A percentile compares a stretch with the other conserved stretches of the same genome.
Evolutionary conservation across 2,329 filamentous ascomycete species (phyloP).

Genomic region (Epichloe festucae): DNA sequence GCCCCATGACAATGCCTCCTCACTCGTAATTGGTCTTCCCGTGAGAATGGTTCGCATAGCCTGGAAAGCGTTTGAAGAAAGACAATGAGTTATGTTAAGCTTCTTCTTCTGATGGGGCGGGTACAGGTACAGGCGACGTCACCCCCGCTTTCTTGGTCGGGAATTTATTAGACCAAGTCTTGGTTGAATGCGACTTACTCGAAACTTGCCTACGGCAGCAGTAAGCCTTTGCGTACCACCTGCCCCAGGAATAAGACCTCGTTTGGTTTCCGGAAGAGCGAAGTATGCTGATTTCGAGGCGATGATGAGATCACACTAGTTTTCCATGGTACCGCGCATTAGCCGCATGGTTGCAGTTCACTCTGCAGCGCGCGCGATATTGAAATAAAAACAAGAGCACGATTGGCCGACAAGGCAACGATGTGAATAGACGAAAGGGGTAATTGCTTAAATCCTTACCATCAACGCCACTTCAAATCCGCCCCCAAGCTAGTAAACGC

Average conservation of each 20-base stretch:
- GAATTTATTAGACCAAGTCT: not conserved
- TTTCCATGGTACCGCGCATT: not conserved
- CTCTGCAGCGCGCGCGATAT: not conserved
- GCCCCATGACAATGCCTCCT: slow-evolving; percentile 14
- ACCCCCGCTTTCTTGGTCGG: not conserved
- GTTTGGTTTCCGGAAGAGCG: slow-evolving; percentile 25
- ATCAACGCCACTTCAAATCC: slow-evolving; percentile 37
- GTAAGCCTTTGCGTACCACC: slow-evolving; percentile 29
- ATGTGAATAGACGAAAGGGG: not conserved
- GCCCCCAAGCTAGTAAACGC: slow-evolving; percentile 28
- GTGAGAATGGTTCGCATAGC: slow-evolving; percentile 18
- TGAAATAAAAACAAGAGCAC: not conserved
- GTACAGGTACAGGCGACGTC: not conserved
- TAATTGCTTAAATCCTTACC: slow-evolving; percentile 15
- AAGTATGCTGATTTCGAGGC: slow-evolving; percentile 23
- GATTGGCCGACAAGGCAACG: not conserved
- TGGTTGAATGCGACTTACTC: slow-evolving; percentile 14
- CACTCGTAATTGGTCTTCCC: slow-evolving; percentile 14
- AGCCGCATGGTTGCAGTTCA: slow-evolving; percentile 3
- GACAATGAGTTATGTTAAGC: not conserved
- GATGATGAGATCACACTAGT: slow-evolving; percentile 27
- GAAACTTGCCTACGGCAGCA: slow-evolving; percentile 27
- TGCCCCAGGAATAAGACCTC: slow-evolving; percentile 27
- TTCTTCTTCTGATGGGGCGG: not conserved
- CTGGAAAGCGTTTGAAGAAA: slow-evolving; percentile 6